These are phyloP conservation scores for Stagonosporopsis cucurbitacearum DNA, from an alignment of 2,329 filamentous ascomycete species.

Conservation along the genomic window DNA sequence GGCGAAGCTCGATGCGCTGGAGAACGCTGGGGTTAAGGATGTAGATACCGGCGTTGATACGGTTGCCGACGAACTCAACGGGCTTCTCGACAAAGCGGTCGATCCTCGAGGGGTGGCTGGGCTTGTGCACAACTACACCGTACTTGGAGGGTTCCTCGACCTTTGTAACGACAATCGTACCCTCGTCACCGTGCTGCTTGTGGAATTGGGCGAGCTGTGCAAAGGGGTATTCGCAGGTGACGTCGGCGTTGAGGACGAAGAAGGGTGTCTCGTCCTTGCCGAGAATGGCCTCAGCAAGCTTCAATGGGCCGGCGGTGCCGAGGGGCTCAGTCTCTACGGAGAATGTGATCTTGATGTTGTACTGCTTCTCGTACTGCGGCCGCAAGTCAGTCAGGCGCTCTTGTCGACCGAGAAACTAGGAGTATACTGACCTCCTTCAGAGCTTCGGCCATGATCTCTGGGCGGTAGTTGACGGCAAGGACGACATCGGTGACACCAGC, in stretches of 20 bases:
- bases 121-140: slow-evolving; percentile 97
- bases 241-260: slow-evolving; percentile 97
- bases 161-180: slow-evolving; percentile 98
- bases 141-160: slow-evolving; percentile 99
- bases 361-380: slow-evolving; percentile 79
- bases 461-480: slow-evolving; percentile 97
- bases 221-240: slow-evolving; percentile 98
- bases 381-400: slow-evolving; percentile 20
- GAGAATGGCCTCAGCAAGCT: slow-evolving; percentile 90
- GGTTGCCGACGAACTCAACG: slow-evolving; percentile 97
- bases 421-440: slow-evolving; percentile 75
- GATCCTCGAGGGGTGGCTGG: slow-evolving; percentile 86
- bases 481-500: slow-evolving; percentile 98
- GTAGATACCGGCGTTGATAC: slow-evolving; percentile 98
- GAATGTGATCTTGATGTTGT: slow-evolving; percentile 95
- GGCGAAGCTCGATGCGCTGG: slow-evolving; percentile 89
- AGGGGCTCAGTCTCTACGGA: slow-evolving; percentile 95
- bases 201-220: slow-evolving; percentile 89
- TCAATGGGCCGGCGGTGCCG: slow-evolving; percentile 92
- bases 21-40: slow-evolving; percentile 94
- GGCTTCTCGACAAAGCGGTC: slow-evolving; percentile 99
- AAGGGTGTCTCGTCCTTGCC: slow-evolving; percentile 94
- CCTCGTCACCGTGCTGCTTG: slow-evolving; percentile 90
- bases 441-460: slow-evolving; percentile 95
- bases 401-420: neutral